Conservation (phyloP, 2,329 filamentous ascomycete genomes). For the Cercospora nicotianae region DNA sequence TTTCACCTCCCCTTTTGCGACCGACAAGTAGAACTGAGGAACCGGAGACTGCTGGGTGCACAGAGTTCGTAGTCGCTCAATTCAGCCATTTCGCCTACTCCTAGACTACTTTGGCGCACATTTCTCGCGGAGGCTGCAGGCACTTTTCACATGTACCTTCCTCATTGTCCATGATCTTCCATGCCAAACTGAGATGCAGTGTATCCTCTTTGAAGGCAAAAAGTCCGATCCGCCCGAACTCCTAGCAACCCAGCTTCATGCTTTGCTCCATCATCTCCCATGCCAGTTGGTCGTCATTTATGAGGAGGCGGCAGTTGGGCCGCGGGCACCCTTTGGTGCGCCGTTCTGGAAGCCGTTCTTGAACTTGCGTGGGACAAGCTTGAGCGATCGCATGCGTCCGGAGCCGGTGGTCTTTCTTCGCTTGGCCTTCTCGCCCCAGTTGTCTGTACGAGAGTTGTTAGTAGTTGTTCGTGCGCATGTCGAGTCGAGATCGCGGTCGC, state of each 20-base stretch:
- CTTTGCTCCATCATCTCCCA: constrained; percentile 22
- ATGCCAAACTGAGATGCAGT: constrained; percentile 11
- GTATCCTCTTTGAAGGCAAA: constrained; percentile 11
- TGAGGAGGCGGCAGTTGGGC: constrained; percentile 39
- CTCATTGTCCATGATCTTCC: constrained; percentile 8
- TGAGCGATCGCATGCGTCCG: constrained; percentile 93
- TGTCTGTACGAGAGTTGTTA: constrained; percentile 61
- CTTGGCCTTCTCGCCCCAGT: constrained; percentile 99
- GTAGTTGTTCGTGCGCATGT: constrained; percentile 9
- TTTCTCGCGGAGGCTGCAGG: constrained; percentile 14
- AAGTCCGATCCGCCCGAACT: constrained; percentile 24
- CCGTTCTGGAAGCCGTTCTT: constrained; percentile 97
- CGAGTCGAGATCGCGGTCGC: constrained; percentile 11
- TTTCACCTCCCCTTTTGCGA: not conserved
- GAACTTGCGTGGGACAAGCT: constrained; percentile 88
- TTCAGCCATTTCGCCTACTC: constrained; percentile 19
- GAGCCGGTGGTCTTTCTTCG: constrained; percentile 98
- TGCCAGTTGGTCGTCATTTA: constrained; percentile 12
- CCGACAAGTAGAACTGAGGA: not conserved
- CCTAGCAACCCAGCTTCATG: constrained; percentile 27
- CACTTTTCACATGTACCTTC: constrained; percentile 5
- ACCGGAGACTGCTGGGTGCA: constrained; percentile 8
- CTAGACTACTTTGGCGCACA: constrained; percentile 15
- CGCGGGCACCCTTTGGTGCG: constrained; percentile 78
- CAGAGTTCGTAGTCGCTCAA: constrained; percentile 20